phyloP scores from a whole-genome alignment of 2,329 filamentous ascomycete species.

The Esteya vermicola region DNA sequence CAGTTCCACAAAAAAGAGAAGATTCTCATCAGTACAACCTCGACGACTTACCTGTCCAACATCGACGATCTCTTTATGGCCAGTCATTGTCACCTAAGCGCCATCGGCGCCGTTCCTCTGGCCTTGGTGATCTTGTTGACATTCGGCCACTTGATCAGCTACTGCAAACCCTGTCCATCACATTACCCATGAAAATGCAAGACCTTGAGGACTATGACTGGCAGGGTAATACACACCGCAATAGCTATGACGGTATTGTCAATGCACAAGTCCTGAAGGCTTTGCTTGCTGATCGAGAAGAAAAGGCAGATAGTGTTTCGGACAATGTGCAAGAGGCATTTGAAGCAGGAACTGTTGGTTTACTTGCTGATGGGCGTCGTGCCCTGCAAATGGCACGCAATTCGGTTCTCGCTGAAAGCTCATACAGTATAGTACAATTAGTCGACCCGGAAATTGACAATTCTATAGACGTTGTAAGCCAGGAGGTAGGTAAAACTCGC shows the following conservation, averaged over 20 bases:
- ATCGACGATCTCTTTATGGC: conserved; percentile 7
- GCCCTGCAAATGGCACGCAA: conserved; percentile 36
- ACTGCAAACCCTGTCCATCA: conserved; percentile 31
- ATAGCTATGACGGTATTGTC: conserved; percentile 2
- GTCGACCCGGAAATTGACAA: conserved; percentile 38
- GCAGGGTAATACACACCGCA: not conserved
- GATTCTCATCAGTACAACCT: conserved; percentile 12
- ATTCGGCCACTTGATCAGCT: conserved; percentile 30
- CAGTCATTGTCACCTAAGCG: conserved; percentile 19
- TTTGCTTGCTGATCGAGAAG: conserved; percentile 23
- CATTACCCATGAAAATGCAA: conserved; percentile 16
- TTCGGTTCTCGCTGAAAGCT: conserved; percentile 37
- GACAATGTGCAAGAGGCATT: conserved; percentile 33
- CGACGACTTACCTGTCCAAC: conserved; percentile 20
- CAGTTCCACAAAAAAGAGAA: conserved; percentile 3
- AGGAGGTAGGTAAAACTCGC: conserved; percentile 17
- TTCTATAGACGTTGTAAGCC: conserved; percentile 29
- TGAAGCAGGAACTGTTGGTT: conserved; percentile 25
- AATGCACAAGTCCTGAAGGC: conserved; percentile 15
- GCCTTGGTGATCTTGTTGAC: conserved; percentile 16
- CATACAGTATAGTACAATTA: conserved; percentile 31
- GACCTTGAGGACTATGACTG: too few relatives aligned
- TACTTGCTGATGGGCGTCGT: conserved; percentile 30
- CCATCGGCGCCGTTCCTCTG: conserved; percentile 22
- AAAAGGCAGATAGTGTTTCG: conserved; percentile 29